phyloP scores from a whole-genome alignment of 768 basidiomycete genomes.

The Boletus barrowsii region DNA sequence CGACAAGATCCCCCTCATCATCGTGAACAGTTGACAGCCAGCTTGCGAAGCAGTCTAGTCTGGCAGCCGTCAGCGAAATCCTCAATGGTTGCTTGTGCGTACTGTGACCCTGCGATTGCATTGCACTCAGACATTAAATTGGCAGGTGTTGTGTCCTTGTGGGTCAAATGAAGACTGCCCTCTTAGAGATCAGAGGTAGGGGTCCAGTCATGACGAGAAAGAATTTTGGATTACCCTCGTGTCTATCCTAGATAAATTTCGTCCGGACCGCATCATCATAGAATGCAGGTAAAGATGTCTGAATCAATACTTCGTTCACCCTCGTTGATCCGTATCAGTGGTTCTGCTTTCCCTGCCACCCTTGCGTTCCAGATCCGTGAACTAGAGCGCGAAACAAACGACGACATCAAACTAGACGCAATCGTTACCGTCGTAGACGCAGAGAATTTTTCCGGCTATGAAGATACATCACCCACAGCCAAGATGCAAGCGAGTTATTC shows the following conservation, averaged over 20 bases:
- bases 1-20: background rate
- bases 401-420: slow-evolving; percentile 80
- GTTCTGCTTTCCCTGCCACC: slow-evolving; percentile 94
- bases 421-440: slow-evolving; percentile 91
- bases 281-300: slow-evolving; percentile 75
- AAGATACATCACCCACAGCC: slow-evolving; percentile 88
- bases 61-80: slow-evolving; percentile 90
- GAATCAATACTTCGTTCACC: background rate
- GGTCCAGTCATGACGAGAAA: background rate
- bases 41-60: slow-evolving; percentile 77
- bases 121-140: background rate
- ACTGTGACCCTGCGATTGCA: background rate
- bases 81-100: slow-evolving; percentile 91
- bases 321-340: slow-evolving; percentile 42
- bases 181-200: slow-evolving; percentile 81
- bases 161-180: slow-evolving; percentile 89
- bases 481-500: slow-evolving; percentile 96
- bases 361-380: slow-evolving; percentile 93
- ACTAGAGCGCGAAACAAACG: slow-evolving; percentile 72
- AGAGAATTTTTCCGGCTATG: slow-evolving; percentile 90
- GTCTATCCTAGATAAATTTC: slow-evolving; percentile 61
- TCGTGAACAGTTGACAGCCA: slow-evolving; percentile 77
- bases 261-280: slow-evolving; percentile 89
- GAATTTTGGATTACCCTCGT: background rate
- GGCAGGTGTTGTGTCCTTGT: slow-evolving; percentile 89